Evolutionary conservation across 192 early-diverging fungal genomes (phyloP).

Genomic region (Coemansia sp.): DNA sequence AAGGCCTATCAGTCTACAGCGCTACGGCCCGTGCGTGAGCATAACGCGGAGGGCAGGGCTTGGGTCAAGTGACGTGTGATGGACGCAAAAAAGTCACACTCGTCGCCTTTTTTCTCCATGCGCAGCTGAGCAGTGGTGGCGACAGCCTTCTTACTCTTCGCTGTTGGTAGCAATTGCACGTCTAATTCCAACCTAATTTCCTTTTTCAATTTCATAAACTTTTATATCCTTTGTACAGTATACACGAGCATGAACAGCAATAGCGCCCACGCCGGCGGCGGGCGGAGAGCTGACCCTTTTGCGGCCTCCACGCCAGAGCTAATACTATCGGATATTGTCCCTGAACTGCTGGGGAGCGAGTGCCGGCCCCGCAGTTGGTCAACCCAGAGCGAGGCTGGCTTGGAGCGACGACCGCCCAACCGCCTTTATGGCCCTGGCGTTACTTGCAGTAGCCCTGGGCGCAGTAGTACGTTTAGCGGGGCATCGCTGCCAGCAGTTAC

Average conservation of each 20-base stretch:
- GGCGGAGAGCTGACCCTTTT: conserved; percentile 14
- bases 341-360: conserved; percentile 32
- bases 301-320: conserved; percentile 43
- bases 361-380: conserved; percentile 50
- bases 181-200: not conserved
- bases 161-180: not conserved
- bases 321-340: conserved; percentile 22
- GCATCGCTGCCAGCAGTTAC: not conserved
- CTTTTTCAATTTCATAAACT: not conserved
- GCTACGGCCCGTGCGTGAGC: not conserved
- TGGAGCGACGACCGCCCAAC: conserved; percentile 1
- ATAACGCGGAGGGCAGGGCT: not conserved
- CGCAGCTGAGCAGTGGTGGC: not conserved
- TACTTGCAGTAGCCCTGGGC: not conserved
- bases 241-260: not conserved
- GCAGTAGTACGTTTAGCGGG: conserved; percentile 5
- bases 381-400: conserved; percentile 10
- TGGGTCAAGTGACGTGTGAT: not conserved
- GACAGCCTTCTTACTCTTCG: not conserved
- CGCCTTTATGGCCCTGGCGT: not conserved
- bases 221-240: not conserved
- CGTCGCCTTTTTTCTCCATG: not conserved
- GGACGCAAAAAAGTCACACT: not conserved
- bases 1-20: not conserved
- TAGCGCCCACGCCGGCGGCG: not conserved